Base-by-base conservation (phyloP, 169 alveolate species). In the Eimeria necatrix region DNA sequence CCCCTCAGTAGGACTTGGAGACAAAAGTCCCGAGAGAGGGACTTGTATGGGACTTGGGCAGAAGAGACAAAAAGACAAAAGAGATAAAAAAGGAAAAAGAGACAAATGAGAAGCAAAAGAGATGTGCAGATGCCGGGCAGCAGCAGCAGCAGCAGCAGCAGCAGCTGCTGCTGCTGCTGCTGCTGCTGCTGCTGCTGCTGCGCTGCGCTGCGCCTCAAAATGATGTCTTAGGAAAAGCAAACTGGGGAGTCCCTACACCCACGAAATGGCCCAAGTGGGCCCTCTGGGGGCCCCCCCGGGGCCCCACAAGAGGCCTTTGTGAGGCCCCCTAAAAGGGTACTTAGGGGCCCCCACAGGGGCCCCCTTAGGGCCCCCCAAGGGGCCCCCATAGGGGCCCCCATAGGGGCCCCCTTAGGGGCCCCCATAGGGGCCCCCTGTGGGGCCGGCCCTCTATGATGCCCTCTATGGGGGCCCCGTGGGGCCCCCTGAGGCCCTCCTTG, bases 331-430 rank as follows among this genome's bases (percentile, higher is more conserved):
- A 7, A 9, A 53, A 53, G 64, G 64, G 64, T 14, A 7, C 64
- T 7, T 53, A 53, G 64, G 20, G 20, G 7, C 64, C 14, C 7
- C 7, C 20, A 53, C 20, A 53, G 64, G 14, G 64, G 64, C 14
- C 20, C 64, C 14, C 14, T 53, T 53, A 53, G 64, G 14, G 64
- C 20, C 20, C 64, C 64, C 64, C 14, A 9, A 53, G 7, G 64
- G 14, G 14, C 64, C n/a, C 14, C 14, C 64, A 53, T 53, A 9
- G 64, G 64, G 64, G 64, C 96, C 51, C 98, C 98, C 4, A 96
- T 97, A n/a, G 97, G 96, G 32, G 94, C 97, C 22, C 94, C 88
- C 22, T 96, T 95, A 91, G 18, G 52, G 49, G 41, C n/a, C n/a
- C 84, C n/a, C 52, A 4, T 16, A 8, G 8, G n/a, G n/a, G 41